Evolutionary conservation across 2,329 filamentous ascomycete species (phyloP).

Genomic region (Penicillium sp.): DNA sequence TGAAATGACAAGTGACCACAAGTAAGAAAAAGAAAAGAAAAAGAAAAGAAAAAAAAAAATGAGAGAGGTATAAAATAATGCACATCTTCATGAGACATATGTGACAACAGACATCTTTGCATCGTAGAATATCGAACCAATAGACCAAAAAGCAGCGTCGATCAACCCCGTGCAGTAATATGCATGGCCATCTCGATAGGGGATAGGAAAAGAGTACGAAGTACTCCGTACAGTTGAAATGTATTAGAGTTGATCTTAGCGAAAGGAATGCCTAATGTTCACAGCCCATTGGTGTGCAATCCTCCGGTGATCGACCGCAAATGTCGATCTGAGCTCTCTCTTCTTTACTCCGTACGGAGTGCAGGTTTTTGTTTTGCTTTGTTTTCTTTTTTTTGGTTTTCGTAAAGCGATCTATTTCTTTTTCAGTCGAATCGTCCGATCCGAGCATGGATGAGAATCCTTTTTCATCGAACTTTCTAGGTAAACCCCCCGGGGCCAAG

Average conservation of each 20-base stretch:
- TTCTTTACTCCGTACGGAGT: neutral
- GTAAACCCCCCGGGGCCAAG: too few species aligned
- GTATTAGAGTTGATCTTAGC: slow-evolving; percentile 27
- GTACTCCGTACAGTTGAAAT: neutral
- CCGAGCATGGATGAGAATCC: slow-evolving; percentile 15
- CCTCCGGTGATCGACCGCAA: slow-evolving; percentile 36
- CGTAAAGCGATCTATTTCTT: neutral
- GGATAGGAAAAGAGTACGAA: neutral
- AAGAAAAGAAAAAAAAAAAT: neutral
- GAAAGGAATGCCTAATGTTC: slow-evolving; percentile 27
- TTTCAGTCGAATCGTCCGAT: slow-evolving; percentile 15
- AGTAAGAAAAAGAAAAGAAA: too few species aligned
- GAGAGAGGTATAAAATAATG: neutral
- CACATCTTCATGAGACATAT: neutral
- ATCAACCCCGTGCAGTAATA: neutral
- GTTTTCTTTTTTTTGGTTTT: neutral
- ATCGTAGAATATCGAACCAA: slow-evolving; percentile 35
- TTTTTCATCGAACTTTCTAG: neutral
- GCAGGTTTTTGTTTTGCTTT: neutral
- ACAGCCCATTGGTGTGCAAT: slow-evolving; percentile 32
- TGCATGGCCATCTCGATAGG: neutral
- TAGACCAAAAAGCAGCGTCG: slow-evolving; percentile 11
- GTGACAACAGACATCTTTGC: neutral
- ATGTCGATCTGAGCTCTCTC: slow-evolving; percentile 27
- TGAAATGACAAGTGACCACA: too few species aligned